These are phyloP conservation scores for Mycoemilia scoparia DNA, from an alignment of 192 early-diverging fungal species.

Conservation along the genomic window DNA sequence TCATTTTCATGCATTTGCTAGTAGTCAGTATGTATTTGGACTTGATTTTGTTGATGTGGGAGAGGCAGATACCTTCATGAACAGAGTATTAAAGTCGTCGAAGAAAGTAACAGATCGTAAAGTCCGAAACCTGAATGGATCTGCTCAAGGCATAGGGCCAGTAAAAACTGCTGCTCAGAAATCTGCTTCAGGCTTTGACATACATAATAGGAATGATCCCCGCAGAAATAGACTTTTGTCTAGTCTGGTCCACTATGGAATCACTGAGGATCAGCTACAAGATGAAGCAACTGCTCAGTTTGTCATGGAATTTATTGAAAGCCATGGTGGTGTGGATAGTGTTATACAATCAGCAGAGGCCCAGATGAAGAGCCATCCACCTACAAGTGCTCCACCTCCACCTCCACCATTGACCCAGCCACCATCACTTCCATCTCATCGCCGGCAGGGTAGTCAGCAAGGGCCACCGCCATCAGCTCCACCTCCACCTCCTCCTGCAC, in stretches of 20 bases:
- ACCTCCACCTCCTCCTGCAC: conserved; percentile 1
- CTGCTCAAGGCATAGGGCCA: conserved; percentile 11
- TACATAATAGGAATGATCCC: conserved; percentile 46
- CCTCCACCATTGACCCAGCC: conserved; percentile 15
- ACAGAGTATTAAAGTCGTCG: conserved; percentile 36
- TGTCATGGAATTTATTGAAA: conserved; percentile 46
- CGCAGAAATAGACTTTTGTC: conserved; percentile 54
- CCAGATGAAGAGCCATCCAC: conserved; percentile 4
- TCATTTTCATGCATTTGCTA: conserved; percentile 53
- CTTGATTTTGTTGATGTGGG: conserved; percentile 52
- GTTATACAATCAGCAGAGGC: conserved; percentile 22
- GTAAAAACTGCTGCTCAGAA: conserved; percentile 40
- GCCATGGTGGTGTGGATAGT: conserved; percentile 38
- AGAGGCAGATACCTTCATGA: conserved; percentile 44
- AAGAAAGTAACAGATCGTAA: conserved; percentile 5
- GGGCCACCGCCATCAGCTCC: conserved; percentile 8
- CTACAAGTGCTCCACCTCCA: conserved; percentile 7
- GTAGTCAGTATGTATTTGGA: conserved; percentile 46
- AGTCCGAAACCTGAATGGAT: conserved; percentile 6
- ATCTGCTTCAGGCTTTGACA: conserved; percentile 38
- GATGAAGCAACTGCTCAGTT: conserved; percentile 46
- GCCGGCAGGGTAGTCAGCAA: conserved; percentile 6
- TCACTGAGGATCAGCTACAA: conserved; percentile 40
- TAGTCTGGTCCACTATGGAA: conserved; percentile 43
- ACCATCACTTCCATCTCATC: conserved; percentile 7